A percentile compares a stretch with the other conserved stretches of the same genome.
These are phyloP conservation scores for Coemansia sp. DNA, from an alignment of 192 early-diverging fungal species.

Conservation along the genomic window DNA sequence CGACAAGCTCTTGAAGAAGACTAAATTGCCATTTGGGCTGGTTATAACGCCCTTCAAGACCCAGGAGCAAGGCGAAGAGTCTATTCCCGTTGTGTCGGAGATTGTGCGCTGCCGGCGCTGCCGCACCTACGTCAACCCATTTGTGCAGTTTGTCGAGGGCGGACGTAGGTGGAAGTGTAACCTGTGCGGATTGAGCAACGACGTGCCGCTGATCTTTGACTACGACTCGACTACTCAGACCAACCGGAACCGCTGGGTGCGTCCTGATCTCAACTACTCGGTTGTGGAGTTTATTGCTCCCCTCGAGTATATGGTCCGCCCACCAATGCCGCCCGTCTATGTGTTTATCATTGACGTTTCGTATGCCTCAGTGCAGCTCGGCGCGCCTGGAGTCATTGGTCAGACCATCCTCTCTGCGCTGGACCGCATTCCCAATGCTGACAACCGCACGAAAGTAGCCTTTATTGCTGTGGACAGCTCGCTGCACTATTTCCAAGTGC, in stretches of 20 bases:
- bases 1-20: slow-evolving; percentile 77
- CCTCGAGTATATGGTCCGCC: slow-evolving; percentile 95
- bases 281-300: slow-evolving; percentile 96
- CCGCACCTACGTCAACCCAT: slow-evolving; percentile 96
- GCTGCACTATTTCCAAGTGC: slow-evolving; percentile 91
- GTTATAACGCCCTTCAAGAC: slow-evolving; percentile 79
- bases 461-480: slow-evolving; percentile 87
- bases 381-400: slow-evolving; percentile 77
- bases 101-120: slow-evolving; percentile 95
- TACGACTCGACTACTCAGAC: slow-evolving; percentile 75
- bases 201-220: slow-evolving; percentile 77
- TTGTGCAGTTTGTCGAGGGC: slow-evolving; percentile 91
- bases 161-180: slow-evolving; percentile 97
- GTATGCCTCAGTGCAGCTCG: slow-evolving; percentile 80
- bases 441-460: slow-evolving; percentile 84
- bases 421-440: slow-evolving; percentile 82
- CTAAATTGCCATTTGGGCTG: slow-evolving; percentile 85
- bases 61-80: slow-evolving; percentile 51
- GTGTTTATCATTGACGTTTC: slow-evolving; percentile 96
- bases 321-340: slow-evolving; percentile 93
- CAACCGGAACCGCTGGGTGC: slow-evolving; percentile 80
- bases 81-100: slow-evolving; percentile 86
- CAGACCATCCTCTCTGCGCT: slow-evolving; percentile 78
- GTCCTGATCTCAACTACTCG: slow-evolving; percentile 84
- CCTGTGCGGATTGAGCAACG: slow-evolving; percentile 88